Evolutionary conservation across 176 grass and related monocot species (phyloP).

Genomic region (Alloteropsis semialata): DNA sequence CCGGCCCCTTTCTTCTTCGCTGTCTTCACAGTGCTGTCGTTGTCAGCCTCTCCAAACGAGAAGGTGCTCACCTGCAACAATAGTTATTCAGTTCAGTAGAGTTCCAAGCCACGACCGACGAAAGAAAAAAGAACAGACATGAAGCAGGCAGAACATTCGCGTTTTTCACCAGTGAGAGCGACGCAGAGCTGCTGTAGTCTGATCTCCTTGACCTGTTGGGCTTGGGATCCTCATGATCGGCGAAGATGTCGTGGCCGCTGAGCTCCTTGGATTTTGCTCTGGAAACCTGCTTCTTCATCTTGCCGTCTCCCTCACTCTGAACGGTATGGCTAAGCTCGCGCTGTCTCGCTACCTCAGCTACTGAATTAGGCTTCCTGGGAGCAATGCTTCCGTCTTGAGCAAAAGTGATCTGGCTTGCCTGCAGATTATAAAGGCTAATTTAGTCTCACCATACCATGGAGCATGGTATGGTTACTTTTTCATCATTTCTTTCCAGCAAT

Average conservation of each 20-base stretch:
- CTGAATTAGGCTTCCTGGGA: constrained; percentile 57
- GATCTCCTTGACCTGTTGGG: constrained; percentile 31
- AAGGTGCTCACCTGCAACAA: constrained; percentile 48
- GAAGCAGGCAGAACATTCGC: constrained; percentile 14
- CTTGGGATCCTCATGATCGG: constrained; percentile 48
- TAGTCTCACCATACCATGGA: neutral
- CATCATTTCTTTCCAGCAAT: neutral
- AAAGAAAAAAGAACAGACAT: neutral
- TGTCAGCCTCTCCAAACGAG: constrained; percentile 57
- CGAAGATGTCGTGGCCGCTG: constrained; percentile 68
- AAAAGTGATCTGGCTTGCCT: constrained; percentile 86
- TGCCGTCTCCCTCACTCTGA: constrained; percentile 36
- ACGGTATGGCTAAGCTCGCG: constrained; percentile 64
- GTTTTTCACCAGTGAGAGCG: constrained; percentile 23
- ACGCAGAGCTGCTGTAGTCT: constrained; percentile 15
- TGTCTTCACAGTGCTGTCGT: constrained; percentile 42
- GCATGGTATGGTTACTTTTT: neutral
- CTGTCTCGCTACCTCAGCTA: constrained; percentile 75
- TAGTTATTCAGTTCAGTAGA: constrained; percentile 1
- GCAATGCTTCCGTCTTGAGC: constrained; percentile 58
- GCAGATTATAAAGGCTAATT: constrained; percentile 18
- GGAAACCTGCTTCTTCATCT: constrained; percentile 46
- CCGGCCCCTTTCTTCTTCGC: constrained; percentile 48
- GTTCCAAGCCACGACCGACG: neutral
- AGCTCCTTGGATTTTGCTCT: constrained; percentile 79